Evolutionary conservation across 2,329 filamentous ascomycete species (phyloP).

Genomic region (Xylaria sp.): DNA sequence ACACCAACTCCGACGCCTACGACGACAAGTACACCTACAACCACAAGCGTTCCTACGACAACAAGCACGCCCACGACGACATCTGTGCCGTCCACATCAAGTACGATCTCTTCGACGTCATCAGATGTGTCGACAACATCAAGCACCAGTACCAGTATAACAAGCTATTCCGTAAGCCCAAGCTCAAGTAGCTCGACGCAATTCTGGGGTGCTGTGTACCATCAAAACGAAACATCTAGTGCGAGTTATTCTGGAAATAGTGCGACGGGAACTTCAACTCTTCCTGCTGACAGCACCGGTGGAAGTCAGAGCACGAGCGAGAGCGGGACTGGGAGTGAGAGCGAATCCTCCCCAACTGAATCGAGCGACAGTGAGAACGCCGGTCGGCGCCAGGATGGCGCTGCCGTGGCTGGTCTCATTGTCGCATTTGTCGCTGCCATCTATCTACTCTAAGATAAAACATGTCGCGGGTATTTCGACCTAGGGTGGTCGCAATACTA

Average conservation of each 20-base stretch:
- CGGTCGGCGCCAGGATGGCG: slow-evolving; percentile 58
- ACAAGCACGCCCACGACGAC: slow-evolving; percentile 33
- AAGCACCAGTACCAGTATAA: slow-evolving; percentile 4
- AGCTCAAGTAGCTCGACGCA: slow-evolving; percentile 38
- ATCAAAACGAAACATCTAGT: slow-evolving; percentile 57
- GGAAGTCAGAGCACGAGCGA: slow-evolving; percentile 36
- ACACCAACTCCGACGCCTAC: slow-evolving; percentile 41
- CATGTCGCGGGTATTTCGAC: slow-evolving; percentile 2
- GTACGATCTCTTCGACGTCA: slow-evolving; percentile 1
- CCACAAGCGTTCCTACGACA: slow-evolving; percentile 40
- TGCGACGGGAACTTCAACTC: slow-evolving; percentile 43
- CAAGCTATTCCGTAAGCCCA: slow-evolving; percentile 30
- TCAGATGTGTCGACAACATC: slow-evolving; percentile 18
- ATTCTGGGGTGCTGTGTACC: slow-evolving; percentile 62
- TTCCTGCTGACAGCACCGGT: slow-evolving; percentile 22
- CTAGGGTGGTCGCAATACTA: neutral
- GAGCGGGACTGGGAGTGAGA: slow-evolving; percentile 34
- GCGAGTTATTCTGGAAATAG: slow-evolving; percentile 36
- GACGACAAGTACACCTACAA: slow-evolving; percentile 42
- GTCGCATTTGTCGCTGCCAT: slow-evolving; percentile 65
- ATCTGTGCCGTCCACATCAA: slow-evolving; percentile 23
- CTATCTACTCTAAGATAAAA: slow-evolving; percentile 43
- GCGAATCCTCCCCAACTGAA: slow-evolving; percentile 47
- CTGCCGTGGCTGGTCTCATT: slow-evolving; percentile 64
- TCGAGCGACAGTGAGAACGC: slow-evolving; percentile 58